Conservation (phyloP, 1,284 basidiomycete genomes). For the Porogramme epimiltina region DNA sequence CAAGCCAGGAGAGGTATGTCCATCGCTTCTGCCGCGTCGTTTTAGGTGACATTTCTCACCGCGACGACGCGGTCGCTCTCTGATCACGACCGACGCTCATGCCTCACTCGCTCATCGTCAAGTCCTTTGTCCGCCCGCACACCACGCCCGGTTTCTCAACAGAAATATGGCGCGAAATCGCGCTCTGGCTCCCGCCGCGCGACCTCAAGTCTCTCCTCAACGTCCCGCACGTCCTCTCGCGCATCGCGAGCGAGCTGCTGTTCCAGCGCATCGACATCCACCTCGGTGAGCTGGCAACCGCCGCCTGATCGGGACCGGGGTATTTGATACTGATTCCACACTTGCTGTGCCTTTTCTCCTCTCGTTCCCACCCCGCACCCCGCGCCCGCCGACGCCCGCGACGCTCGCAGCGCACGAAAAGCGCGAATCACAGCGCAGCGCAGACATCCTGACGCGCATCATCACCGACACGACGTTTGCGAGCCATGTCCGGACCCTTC, state of each 20-base stretch:
- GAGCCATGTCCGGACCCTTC: constrained; percentile 54
- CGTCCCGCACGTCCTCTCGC: constrained; percentile 66
- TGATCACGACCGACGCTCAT: constrained; percentile 3
- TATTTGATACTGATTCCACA: constrained; percentile 6
- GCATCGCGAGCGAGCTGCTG: constrained; percentile 66
- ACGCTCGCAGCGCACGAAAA: constrained; percentile 38
- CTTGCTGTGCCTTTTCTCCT: not conserved
- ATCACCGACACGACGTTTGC: constrained; percentile 64
- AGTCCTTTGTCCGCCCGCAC: constrained; percentile 21
- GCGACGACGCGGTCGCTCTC: not conserved
- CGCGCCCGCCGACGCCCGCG: not conserved
- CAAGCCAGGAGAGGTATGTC: constrained; percentile 31
- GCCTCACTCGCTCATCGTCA: constrained; percentile 6
- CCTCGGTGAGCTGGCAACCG: constrained; percentile 38
- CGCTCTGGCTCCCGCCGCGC: constrained; percentile 58
- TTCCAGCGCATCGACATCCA: constrained; percentile 67
- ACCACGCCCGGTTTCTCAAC: constrained; percentile 51
- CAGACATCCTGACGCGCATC: constrained; percentile 69
- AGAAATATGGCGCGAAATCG: constrained; percentile 74
- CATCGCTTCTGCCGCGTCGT: not conserved
- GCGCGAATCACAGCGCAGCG: constrained; percentile 63
- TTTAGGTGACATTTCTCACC: not conserved
- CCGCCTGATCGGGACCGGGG: not conserved
- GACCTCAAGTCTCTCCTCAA: constrained; percentile 67
- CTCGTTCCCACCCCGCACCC: not conserved